Percentiles rank a stretch among this genome's conserved stretches.
Evolutionary conservation across 257 asterid species (phyloP).

Genomic region (Rehmannia glutinosa): DNA sequence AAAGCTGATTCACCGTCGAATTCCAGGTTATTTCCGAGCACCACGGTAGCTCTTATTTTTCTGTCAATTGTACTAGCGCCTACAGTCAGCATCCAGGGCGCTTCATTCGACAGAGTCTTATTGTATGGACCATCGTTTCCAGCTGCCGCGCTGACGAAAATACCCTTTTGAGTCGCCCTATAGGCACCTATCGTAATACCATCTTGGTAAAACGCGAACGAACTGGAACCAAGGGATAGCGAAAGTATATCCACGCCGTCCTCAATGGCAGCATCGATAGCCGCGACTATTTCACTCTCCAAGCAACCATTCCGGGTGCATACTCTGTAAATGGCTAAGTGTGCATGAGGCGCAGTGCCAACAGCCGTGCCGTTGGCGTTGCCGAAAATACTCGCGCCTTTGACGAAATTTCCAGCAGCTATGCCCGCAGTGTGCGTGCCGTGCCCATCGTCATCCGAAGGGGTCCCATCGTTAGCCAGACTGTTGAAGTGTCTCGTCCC

Average conservation of each 20-base stretch:
- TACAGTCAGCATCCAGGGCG: conserved; percentile 46
- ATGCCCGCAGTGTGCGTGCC: conserved; percentile 57
- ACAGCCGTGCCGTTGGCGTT: conserved; percentile 39
- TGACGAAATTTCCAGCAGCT: conserved; percentile 48
- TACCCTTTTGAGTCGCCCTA: conserved; percentile 35
- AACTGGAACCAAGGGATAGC: conserved; percentile 13
- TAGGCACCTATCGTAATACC: conserved; percentile 28
- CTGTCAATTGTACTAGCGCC: conserved; percentile 45
- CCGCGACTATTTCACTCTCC: conserved; percentile 26
- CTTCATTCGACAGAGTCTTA: conserved; percentile 4
- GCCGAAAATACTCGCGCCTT: conserved; percentile 40
- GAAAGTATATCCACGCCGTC: conserved; percentile 40
- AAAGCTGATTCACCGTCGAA: conserved; percentile 28
- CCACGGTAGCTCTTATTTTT: conserved; percentile 18
- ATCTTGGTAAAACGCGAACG: neutral
- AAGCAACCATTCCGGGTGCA: conserved; percentile 7
- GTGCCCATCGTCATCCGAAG: conserved; percentile 36
- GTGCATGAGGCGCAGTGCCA: conserved; percentile 37
- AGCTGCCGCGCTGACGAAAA: conserved; percentile 39
- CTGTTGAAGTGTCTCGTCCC: conserved; percentile 41
- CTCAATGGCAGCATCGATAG: conserved; percentile 36
- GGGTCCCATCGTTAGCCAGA: neutral
- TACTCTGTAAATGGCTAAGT: conserved; percentile 27
- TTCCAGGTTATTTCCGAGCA: conserved; percentile 24
- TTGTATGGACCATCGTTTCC: conserved; percentile 17